Percentiles rank a stretch among this genome's conserved stretches.
Evolutionary conservation across 2,329 filamentous ascomycete species (phyloP).

Genomic region (Microsporum canis): DNA sequence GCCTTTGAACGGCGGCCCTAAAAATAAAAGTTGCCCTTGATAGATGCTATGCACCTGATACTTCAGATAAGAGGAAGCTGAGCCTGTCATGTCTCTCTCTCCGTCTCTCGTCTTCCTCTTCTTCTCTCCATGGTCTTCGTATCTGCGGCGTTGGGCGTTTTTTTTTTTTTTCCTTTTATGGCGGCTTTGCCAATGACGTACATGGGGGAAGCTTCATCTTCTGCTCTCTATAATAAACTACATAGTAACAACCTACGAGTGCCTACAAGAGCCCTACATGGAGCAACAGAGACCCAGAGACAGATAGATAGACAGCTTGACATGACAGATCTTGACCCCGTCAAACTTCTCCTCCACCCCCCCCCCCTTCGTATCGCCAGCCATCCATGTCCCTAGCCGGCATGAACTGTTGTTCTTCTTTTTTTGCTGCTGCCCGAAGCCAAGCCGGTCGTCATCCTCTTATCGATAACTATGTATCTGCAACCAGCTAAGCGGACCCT

Average conservation of each 20-base stretch:
- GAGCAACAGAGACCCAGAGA: no score
- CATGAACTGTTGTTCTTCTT: not conserved
- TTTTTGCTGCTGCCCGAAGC: not conserved
- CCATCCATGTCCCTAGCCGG: constrained; percentile 1
- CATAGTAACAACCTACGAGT: no score
- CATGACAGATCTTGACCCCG: no score
- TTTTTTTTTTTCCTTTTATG: not conserved
- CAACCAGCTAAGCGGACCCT: not conserved
- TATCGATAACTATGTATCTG: not conserved
- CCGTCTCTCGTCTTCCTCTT: not conserved
- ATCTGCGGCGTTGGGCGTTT: not conserved
- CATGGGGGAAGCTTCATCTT: not conserved
- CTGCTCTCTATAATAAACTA: no score
- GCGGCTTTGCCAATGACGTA: not conserved
- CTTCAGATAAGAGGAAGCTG: not conserved
- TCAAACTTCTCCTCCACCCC: no score
- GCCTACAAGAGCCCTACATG: no score
- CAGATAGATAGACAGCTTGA: no score
- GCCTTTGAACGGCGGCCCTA: not conserved
- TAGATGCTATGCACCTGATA: not conserved
- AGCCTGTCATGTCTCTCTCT: not conserved
- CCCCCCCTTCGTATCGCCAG: not conserved
- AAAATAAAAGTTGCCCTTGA: not conserved
- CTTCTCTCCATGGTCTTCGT: not conserved
- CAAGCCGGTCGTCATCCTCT: not conserved